A percentile compares a stretch with the other conserved stretches of the same genome.
Evolutionary conservation across 768 basidiomycete genomes (phyloP).

Genomic region (Leccinum incarnatum): DNA sequence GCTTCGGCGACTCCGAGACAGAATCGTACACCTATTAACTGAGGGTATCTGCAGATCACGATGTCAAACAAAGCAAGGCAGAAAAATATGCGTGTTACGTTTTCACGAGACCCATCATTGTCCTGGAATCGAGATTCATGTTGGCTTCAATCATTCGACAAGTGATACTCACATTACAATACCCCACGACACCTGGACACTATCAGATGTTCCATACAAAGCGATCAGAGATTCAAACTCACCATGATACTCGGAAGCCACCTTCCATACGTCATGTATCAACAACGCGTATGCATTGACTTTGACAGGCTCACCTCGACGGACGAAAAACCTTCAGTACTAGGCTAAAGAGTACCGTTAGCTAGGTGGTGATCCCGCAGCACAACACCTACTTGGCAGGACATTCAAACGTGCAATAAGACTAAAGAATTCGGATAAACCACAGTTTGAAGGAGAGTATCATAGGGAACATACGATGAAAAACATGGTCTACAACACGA

Average conservation of each 20-base stretch:
- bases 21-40: constrained; percentile 56
- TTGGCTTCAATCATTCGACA: not conserved
- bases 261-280: constrained; percentile 23
- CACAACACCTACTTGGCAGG: constrained; percentile 54
- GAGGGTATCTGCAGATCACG: constrained; percentile 47
- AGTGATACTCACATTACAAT: constrained; percentile 47
- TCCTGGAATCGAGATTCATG: constrained; percentile 35
- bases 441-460: not conserved
- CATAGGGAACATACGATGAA: constrained; percentile 52
- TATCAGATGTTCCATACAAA: not conserved
- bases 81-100: constrained; percentile 36
- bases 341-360: constrained; percentile 8
- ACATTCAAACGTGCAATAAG: constrained; percentile 51
- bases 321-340: constrained; percentile 64
- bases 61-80: not conserved
- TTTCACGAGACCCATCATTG: constrained; percentile 65
- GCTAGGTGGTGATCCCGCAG: not conserved
- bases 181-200: constrained; percentile 59
- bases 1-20: constrained; percentile 67
- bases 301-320: constrained; percentile 42
- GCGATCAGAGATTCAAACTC: constrained; percentile 10
- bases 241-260: constrained; percentile 71
- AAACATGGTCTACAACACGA: constrained; percentile 54
- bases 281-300: not conserved
- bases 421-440: constrained; percentile 5